These are phyloP conservation scores for Tuber calosporum DNA, from an alignment of 495 filamentous ascomycete species.

Conservation along the genomic window DNA sequence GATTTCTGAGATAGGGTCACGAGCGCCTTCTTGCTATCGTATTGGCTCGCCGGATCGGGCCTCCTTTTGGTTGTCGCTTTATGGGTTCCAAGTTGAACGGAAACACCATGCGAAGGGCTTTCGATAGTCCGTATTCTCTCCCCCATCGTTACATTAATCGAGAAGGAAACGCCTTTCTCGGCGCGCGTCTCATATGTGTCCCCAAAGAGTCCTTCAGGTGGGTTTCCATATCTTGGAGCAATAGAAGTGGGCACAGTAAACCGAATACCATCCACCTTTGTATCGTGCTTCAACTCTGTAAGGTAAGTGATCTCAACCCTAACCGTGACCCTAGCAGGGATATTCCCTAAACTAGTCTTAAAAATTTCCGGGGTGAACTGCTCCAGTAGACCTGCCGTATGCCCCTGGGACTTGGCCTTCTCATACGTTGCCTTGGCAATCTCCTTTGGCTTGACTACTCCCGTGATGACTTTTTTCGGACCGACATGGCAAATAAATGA, in stretches of 20 bases:
- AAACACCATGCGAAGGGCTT: slow-evolving; percentile 58
- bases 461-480: too few species aligned
- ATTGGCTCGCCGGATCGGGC: slow-evolving; percentile 43
- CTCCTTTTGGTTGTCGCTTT: slow-evolving; percentile 40
- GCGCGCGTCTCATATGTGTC: slow-evolving; percentile 10
- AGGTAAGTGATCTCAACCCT: not conserved
- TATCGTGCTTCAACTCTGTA: too few species aligned
- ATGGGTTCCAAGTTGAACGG: slow-evolving; percentile 48
- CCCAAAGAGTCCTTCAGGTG: slow-evolving; percentile 36
- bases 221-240: too few species aligned
- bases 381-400: too few species aligned
- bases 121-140: slow-evolving; percentile 53
- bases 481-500: too few species aligned
- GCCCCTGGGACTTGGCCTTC: too few species aligned
- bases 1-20: slow-evolving; percentile 51
- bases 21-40: slow-evolving; percentile 52
- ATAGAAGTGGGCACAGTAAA: slow-evolving; percentile 54
- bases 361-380: too few species aligned
- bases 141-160: slow-evolving; percentile 55
- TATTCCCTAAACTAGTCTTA: too few species aligned
- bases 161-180: slow-evolving; percentile 50
- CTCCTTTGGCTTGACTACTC: too few species aligned
- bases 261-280: too few species aligned
- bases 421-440: too few species aligned
- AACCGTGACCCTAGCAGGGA: too few species aligned